Conservation (phyloP, 2,329 filamentous ascomycete species). For the Trichoderma arundinaceum region DNA sequence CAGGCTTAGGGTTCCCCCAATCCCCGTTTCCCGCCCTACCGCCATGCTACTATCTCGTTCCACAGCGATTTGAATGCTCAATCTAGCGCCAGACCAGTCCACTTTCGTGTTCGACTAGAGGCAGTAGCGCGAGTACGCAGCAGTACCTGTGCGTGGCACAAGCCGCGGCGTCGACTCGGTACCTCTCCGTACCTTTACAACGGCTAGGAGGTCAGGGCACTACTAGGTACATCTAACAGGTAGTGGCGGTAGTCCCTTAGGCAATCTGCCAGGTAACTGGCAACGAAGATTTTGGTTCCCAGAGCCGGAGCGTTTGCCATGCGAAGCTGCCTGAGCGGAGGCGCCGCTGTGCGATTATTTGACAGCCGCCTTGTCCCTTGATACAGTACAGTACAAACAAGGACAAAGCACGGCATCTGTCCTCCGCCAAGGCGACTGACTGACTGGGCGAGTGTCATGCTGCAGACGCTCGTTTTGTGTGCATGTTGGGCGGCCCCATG, state of each 20-base stretch:
- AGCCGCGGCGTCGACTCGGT: conserved; percentile 10
- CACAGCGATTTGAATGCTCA: conserved; percentile 27
- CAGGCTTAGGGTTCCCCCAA: conserved; percentile 24
- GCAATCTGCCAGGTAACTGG: too few relatives aligned
- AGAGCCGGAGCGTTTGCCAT: too few relatives aligned
- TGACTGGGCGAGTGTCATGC: conserved; percentile 12
- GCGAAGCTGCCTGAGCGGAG: background rate
- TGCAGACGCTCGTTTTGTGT: conserved; percentile 24
- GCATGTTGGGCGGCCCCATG: conserved; percentile 8
- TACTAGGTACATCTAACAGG: background rate
- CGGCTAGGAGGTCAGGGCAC: background rate
- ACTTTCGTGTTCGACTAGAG: conserved; percentile 17
- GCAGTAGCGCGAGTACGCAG: conserved; percentile 18
- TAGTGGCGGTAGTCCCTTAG: background rate
- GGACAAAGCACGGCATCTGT: background rate
- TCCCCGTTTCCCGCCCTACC: conserved; percentile 31
- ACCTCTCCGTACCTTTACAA: conserved; percentile 8
- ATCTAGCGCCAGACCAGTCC: conserved; percentile 28
- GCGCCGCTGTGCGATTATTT: too few relatives aligned
- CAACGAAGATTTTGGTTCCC: too few relatives aligned
- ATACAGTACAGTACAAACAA: too few relatives aligned
- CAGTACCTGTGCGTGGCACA: conserved; percentile 10
- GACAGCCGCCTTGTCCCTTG: too few relatives aligned
- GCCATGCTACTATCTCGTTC: conserved; percentile 30
- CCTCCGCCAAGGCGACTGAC: background rate